These are phyloP conservation scores for Phialemoniopsis sp. DNA, from an alignment of 2,329 filamentous ascomycete genomes.

Conservation along the genomic window DNA sequence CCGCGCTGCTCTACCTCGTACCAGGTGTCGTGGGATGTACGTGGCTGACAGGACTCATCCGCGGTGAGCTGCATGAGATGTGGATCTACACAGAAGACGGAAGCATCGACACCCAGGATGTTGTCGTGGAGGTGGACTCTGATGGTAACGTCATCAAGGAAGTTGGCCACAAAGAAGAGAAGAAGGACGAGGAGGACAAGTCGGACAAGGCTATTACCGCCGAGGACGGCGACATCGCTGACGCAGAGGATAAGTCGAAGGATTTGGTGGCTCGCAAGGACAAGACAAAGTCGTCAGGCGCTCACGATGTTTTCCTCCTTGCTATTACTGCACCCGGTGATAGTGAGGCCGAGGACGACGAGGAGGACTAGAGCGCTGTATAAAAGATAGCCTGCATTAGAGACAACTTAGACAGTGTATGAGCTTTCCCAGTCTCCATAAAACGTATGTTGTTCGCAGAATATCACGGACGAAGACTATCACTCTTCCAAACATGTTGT, in stretches of 20 bases:
- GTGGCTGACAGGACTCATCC: conserved; percentile 67
- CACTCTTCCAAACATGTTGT: no score
- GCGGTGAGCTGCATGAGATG: conserved; percentile 71
- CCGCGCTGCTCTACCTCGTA: conserved; percentile 87
- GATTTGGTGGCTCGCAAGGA: no score
- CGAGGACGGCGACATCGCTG: conserved; percentile 7
- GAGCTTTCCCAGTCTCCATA: no score
- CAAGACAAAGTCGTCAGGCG: neutral
- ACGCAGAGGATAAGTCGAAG: conserved; percentile 5
- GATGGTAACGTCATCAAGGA: conserved; percentile 40
- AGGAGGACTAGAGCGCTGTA: neutral
- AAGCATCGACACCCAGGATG: conserved; percentile 48
- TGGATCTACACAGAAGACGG: conserved; percentile 79
- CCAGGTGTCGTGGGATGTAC: conserved; percentile 74
- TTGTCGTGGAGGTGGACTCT: conserved; percentile 50
- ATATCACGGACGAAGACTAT: no score
- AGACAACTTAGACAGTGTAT: no score
- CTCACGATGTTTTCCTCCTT: conserved; percentile 18
- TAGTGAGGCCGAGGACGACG: conserved; percentile 9
- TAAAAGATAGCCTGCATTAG: no score
- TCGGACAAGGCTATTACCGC: conserved; percentile 5
- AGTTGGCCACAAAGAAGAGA: conserved; percentile 21
- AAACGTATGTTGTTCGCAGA: no score
- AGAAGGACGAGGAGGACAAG: conserved; percentile 17
- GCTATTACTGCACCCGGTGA: conserved; percentile 15